These are phyloP conservation scores for Cercospora zeina DNA, from an alignment of 2,329 filamentous ascomycete species.

Conservation along the genomic window DNA sequence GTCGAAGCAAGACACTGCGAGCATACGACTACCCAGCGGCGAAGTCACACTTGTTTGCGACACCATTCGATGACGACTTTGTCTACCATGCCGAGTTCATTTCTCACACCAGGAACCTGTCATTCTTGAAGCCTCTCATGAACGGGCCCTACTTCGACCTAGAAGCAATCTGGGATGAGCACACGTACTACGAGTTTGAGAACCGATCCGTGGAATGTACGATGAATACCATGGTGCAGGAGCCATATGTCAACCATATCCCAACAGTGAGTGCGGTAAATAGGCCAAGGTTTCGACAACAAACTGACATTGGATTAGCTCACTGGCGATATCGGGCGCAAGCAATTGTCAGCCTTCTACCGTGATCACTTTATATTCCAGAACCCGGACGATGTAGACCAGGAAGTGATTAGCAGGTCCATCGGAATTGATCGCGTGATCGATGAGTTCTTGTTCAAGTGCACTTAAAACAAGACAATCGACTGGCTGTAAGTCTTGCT, in stretches of 20 bases:
- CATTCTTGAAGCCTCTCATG: constrained; percentile 64
- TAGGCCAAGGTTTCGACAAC: neutral
- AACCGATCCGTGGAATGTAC: constrained; percentile 68
- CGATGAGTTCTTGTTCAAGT: constrained; percentile 67
- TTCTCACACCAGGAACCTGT: constrained; percentile 65
- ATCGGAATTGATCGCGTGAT: constrained; percentile 70
- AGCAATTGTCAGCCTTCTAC: constrained; percentile 66
- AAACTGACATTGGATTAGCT: constrained; percentile 32
- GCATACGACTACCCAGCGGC: constrained; percentile 52
- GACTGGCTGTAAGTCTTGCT: constrained; percentile 64
- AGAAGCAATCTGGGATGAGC: constrained; percentile 76
- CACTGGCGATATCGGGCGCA: constrained; percentile 67
- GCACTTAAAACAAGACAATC: constrained; percentile 62
- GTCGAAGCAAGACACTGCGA: constrained; percentile 23
- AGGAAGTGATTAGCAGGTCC: constrained; percentile 71
- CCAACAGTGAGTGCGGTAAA: constrained; percentile 54
- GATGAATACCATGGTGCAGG: constrained; percentile 78
- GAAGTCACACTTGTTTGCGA: constrained; percentile 47
- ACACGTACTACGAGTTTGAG: constrained; percentile 70
- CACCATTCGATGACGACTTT: constrained; percentile 56
- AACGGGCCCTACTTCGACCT: constrained; percentile 70
- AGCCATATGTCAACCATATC: constrained; percentile 77
- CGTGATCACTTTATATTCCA: constrained; percentile 71
- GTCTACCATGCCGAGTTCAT: constrained; percentile 58
- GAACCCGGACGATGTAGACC: constrained; percentile 65